Conservation (phyloP, 805 yeast genomes). For the Wickerhamomyces strasburgensis region DNA sequence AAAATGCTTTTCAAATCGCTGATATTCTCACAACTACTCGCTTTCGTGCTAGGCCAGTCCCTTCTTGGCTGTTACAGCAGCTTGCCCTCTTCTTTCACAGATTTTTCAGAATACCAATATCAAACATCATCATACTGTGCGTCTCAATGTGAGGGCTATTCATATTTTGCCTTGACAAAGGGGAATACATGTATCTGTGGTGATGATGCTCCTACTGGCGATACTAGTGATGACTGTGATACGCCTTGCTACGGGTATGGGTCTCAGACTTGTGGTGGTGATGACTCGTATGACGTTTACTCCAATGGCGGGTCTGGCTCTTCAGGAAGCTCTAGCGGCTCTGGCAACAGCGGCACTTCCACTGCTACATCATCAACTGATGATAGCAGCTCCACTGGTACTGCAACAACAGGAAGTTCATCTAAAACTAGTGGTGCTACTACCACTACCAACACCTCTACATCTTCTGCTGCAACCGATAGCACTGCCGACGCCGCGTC, state of each 20-base stretch:
- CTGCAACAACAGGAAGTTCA: neutral
- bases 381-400: slow-evolving; percentile 7
- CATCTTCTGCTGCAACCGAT: slow-evolving; percentile 7
- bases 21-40: neutral
- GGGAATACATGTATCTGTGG: slow-evolving; percentile 62
- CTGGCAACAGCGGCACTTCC: neutral
- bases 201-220: slow-evolving; percentile 35
- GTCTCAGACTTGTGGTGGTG: slow-evolving; percentile 59
- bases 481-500: slow-evolving; percentile 20
- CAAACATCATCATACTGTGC: slow-evolving; percentile 51
- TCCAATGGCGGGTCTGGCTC: slow-evolving; percentile 25
- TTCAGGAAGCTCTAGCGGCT: neutral
- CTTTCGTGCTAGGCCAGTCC: neutral
- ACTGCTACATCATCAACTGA: neutral
- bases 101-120: slow-evolving; percentile 36
- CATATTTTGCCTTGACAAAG: slow-evolving; percentile 40
- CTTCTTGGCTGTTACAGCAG: slow-evolving; percentile 18
- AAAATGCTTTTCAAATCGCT: too few species aligned
- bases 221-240: slow-evolving; percentile 30
- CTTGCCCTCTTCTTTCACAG: slow-evolving; percentile 18
- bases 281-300: slow-evolving; percentile 41
- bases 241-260: slow-evolving; percentile 54
- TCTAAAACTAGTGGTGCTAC: neutral
- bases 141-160: slow-evolving; percentile 34
- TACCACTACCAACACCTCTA: slow-evolving; percentile 16